These are phyloP conservation scores for Pichia manshurica DNA, from an alignment of 805 yeast genomes.

Conservation along the genomic window DNA sequence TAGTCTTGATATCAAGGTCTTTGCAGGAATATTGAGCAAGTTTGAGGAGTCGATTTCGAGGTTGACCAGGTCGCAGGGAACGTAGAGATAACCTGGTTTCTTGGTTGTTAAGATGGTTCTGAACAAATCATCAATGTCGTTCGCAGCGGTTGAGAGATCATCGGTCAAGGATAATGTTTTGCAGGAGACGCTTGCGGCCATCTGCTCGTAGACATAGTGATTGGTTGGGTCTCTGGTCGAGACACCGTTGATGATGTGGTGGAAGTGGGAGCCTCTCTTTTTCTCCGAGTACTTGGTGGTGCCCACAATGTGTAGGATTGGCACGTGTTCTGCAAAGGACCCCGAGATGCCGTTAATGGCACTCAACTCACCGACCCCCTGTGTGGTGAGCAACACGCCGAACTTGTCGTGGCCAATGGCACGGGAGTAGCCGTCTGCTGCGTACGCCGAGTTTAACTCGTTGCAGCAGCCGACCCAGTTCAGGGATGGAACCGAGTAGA, in stretches of 20 bases:
- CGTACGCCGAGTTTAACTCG: conserved; percentile 84
- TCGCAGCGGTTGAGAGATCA: conserved; percentile 42
- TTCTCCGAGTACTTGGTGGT: conserved; percentile 44
- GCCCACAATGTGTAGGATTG: conserved; percentile 81
- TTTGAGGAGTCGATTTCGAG: conserved; percentile 31
- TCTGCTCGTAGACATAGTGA: conserved; percentile 58
- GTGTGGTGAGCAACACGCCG: conserved; percentile 66
- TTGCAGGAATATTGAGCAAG: conserved; percentile 19
- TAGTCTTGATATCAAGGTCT: conserved; percentile 18
- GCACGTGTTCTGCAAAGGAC: conserved; percentile 74
- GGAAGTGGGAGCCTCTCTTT: conserved; percentile 33
- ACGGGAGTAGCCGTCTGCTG: conserved; percentile 86
- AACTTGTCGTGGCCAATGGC: conserved; percentile 40
- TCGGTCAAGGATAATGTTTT: conserved; percentile 45
- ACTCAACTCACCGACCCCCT: conserved; percentile 85
- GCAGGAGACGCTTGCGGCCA: conserved; percentile 54
- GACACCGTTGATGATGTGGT: conserved; percentile 55
- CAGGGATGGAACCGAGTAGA: conserved; percentile 44
- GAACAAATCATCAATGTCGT: conserved; percentile 66
- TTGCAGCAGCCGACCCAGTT: conserved; percentile 83
- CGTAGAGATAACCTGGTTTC: conserved; percentile 76
- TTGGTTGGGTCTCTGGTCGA: conserved; percentile 47
- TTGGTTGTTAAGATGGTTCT: conserved; percentile 46
- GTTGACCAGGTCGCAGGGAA: conserved; percentile 68
- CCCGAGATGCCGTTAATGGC: conserved; percentile 82